Percentiles rank a stretch among this genome's conserved stretches.
phyloP scores from a whole-genome alignment of 108 stramenopile species.

The Phaeodactylum tricornutum region DNA sequence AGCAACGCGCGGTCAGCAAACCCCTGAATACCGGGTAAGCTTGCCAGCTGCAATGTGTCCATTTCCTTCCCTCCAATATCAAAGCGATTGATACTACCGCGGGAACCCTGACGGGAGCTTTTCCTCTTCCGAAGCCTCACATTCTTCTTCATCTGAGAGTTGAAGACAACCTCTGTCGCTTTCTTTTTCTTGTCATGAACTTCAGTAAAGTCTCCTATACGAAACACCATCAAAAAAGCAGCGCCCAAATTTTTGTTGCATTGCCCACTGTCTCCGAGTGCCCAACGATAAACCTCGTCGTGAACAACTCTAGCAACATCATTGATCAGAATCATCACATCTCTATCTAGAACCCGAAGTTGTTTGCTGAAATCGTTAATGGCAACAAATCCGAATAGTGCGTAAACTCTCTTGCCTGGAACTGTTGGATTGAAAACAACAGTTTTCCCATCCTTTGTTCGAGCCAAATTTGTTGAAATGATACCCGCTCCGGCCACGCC shows the following conservation, averaged over 20 bases:
- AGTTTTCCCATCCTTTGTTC: slow-evolving; percentile 49
- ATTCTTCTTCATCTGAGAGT: background rate
- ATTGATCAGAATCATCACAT: slow-evolving; percentile 94
- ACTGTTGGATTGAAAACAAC: slow-evolving; percentile 86
- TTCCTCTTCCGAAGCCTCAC: slow-evolving; percentile 2
- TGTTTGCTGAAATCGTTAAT: slow-evolving; percentile 83
- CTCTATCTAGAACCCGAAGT: slow-evolving; percentile 64
- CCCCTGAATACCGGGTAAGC: slow-evolving; percentile 47
- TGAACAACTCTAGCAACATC: slow-evolving; percentile 88
- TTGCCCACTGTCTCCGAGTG: slow-evolving; percentile 75
- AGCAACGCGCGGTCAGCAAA: slow-evolving; percentile 77
- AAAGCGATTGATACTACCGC: background rate
- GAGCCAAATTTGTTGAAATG: slow-evolving; percentile 87
- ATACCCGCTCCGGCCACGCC: slow-evolving; percentile 93
- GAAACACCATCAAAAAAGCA: slow-evolving; percentile 92
- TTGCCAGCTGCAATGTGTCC: slow-evolving; percentile 23
- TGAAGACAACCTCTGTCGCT: slow-evolving; percentile 69
- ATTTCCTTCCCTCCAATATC: slow-evolving; percentile 9
- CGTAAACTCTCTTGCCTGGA: slow-evolving; percentile 89
- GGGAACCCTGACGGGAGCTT: too few species aligned
- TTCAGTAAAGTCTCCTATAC: slow-evolving; percentile 75
- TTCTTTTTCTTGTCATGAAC: slow-evolving; percentile 60
- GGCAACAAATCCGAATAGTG: slow-evolving; percentile 88
- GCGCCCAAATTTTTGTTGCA: slow-evolving; percentile 94
- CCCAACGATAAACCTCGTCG: slow-evolving; percentile 76